These are phyloP conservation scores for Cryphonectria radicalis DNA, from an alignment of 2,329 filamentous ascomycete genomes.

Conservation along the genomic window DNA sequence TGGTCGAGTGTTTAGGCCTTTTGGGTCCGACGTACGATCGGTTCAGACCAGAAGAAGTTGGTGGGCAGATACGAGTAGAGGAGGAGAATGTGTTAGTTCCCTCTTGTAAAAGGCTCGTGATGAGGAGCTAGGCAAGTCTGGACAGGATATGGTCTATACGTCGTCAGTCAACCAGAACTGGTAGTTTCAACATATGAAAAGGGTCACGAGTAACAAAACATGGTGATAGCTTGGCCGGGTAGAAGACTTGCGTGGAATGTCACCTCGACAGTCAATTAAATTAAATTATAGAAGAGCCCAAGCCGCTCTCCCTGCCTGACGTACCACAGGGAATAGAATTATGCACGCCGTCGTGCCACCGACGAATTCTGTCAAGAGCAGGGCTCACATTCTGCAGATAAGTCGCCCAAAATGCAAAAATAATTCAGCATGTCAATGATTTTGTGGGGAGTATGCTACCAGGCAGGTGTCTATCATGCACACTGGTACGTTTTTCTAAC, in stretches of 20 bases:
- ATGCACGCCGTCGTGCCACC: background rate
- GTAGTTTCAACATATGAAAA: background rate
- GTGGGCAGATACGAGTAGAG: background rate
- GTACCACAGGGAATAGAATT: background rate
- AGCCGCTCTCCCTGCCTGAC: background rate
- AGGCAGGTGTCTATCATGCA: background rate
- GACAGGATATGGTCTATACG: background rate
- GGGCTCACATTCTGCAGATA: background rate
- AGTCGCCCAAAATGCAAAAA: background rate
- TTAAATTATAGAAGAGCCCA: background rate
- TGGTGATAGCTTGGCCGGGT: too few relatives aligned
- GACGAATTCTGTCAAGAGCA: background rate
- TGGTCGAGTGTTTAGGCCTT: background rate
- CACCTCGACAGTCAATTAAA: background rate
- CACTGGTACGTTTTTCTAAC: too few relatives aligned
- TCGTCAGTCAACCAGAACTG: background rate
- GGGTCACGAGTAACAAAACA: background rate
- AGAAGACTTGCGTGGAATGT: background rate
- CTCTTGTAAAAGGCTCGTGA: background rate
- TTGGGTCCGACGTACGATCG: too few relatives aligned
- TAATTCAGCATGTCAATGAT: too few relatives aligned
- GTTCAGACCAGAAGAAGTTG: background rate
- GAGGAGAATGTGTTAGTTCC: background rate
- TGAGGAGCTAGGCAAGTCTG: too few relatives aligned
- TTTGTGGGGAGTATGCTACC: too few relatives aligned